These are phyloP conservation scores for Ophiostoma australiae DNA, from an alignment of 2,329 filamentous ascomycete genomes.

Conservation along the genomic window DNA sequence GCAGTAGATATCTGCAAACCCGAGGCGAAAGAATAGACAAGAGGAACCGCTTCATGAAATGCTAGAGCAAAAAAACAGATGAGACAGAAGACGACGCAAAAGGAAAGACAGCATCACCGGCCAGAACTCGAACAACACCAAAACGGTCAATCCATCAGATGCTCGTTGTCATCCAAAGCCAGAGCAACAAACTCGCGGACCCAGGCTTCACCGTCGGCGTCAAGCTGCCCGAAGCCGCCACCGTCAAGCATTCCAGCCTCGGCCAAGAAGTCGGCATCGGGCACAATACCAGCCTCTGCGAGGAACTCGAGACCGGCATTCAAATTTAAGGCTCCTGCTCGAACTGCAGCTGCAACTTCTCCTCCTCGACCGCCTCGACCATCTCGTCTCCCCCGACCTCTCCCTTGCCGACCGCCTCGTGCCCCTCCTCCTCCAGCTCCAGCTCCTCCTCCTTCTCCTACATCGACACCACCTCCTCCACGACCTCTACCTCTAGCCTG, in stretches of 20 bases:
- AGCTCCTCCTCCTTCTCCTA: neutral
- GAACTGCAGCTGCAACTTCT: neutral
- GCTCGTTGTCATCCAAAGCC: constrained; percentile 28
- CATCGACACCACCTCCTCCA: neutral
- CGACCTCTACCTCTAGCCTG: constrained; percentile 6
- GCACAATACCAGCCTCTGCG: constrained; percentile 8
- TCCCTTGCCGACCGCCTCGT: constrained; percentile 4
- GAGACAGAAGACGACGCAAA: neutral
- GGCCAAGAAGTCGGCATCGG: neutral
- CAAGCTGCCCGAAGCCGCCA: neutral
- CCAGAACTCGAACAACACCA: neutral
- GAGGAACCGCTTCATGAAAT: neutral
- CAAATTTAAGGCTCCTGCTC: neutral
- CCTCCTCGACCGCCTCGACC: constrained; percentile 13
- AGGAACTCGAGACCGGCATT: neutral
- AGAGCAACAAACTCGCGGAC: constrained; percentile 28
- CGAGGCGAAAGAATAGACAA: no score
- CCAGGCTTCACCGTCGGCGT: constrained; percentile 26
- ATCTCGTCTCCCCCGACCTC: neutral
- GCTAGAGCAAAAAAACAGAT: neutral
- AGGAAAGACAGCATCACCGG: neutral
- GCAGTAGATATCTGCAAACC: neutral
- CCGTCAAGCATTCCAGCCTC: constrained; percentile 15
- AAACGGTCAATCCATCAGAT: constrained; percentile 16
- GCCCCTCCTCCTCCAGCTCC: neutral